These are phyloP conservation scores for Neurospora sublineolata DNA, from an alignment of 495 filamentous ascomycete species.

Conservation along the genomic window DNA sequence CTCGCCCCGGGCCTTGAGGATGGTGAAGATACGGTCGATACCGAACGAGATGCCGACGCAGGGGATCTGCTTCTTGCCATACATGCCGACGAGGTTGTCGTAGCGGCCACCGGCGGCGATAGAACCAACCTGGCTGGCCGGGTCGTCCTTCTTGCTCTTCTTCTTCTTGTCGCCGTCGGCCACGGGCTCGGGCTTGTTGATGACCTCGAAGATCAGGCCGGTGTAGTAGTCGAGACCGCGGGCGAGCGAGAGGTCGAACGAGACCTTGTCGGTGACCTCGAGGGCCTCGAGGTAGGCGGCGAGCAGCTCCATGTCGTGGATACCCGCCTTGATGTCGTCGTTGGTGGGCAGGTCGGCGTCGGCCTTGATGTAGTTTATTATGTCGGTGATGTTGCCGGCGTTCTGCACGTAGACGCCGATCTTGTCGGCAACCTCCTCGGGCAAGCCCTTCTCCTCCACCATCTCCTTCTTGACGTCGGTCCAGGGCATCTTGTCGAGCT, in stretches of 20 bases:
- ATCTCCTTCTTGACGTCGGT: constrained; percentile 84
- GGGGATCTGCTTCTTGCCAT: constrained; percentile 73
- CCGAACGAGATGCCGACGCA: constrained; percentile 94
- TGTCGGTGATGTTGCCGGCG: constrained; percentile 51
- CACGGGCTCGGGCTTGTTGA: constrained; percentile 25
- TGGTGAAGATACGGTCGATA: constrained; percentile 88
- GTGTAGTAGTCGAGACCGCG: constrained; percentile 92
- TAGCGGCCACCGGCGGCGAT: constrained; percentile 87
- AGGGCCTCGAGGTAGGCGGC: constrained; percentile 75
- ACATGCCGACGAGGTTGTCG: constrained; percentile 91
- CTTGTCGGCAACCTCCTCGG: constrained; percentile 60
- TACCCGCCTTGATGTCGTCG: constrained; percentile 58
- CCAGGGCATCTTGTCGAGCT: constrained; percentile 89
- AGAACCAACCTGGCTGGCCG: constrained; percentile 40
- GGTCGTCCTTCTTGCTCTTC: constrained; percentile 1
- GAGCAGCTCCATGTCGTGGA: constrained; percentile 71
- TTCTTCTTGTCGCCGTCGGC: not conserved
- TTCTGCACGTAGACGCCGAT: constrained; percentile 71
- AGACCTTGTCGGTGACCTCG: constrained; percentile 55
- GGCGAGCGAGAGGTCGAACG: constrained; percentile 73
- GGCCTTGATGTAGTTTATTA: constrained; percentile 52
- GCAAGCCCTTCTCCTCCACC: constrained; percentile 82
- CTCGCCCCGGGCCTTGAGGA: constrained; percentile 67
- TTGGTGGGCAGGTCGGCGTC: constrained; percentile 57
- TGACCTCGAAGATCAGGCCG: constrained; percentile 82